Base-by-base conservation (phyloP, 1,284 basidiomycete species). In the Trichosporon faecale region DNA sequence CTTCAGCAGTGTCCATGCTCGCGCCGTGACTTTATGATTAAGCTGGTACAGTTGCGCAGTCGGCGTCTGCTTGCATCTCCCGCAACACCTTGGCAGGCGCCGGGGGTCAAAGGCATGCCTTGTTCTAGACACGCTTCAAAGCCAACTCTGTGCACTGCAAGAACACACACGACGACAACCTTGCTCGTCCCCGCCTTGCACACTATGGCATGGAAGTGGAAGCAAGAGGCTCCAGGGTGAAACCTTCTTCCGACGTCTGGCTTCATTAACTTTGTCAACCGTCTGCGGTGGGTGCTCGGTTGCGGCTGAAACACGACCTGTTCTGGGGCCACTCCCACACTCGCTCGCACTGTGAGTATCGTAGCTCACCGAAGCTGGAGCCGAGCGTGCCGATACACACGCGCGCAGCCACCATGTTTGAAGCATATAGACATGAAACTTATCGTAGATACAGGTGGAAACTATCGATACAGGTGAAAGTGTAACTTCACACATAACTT, bases 381-480 rank as follows among this genome's bases (percentile, higher is more conserved):
- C 49, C 49, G 21, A 52, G 49, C 49, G 49, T 9, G 21, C 49
- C 49, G 49, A 25, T 11, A 7, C n/a, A 7, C 9, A 9, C 21
- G n/a, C 29, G 27, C 57, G 57, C 57, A 61, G 57, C 57, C 57
- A 61, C 29, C 27, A 11, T 25, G 57, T 8, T 52, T 61, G 57
- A 61, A 61, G 27, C 57, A n/a, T 61, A 31, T 31, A 33, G 29
- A 61, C 12, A 61, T 61, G 57, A 61, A 31, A 61, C 57, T n/a
- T 61, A 31, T n/a, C 23, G 27, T n/a, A 31, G 16, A 61, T 61
- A 61, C 57, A 61, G 29, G 29, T 31, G 29, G 40, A 44, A 31
- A 61, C 57, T 61, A 61, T 61, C 57, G 57, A 61, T 61, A 61
- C 57, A 61, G 29, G 14, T n/a, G 40, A n/a, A 61, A 61, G 55